Conservation (phyloP, 352 stramenopile species). For the Phytophthora cactorum region DNA sequence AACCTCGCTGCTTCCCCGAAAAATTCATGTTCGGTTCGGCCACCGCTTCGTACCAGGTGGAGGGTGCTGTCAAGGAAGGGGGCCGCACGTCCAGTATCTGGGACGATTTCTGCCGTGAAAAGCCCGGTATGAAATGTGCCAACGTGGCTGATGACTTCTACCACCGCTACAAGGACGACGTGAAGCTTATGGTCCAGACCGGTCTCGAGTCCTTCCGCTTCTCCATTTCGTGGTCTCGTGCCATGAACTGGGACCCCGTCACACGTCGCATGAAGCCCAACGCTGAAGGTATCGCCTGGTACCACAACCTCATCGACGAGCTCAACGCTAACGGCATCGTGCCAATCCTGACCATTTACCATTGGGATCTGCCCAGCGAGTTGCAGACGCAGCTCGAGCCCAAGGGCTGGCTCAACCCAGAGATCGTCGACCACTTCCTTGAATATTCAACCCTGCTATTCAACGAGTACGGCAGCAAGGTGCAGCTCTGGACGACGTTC, state of each 20-base stretch:
- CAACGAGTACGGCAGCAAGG: conserved; percentile 91
- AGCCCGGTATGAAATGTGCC: conserved; percentile 73
- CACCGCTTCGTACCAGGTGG: conserved; percentile 91
- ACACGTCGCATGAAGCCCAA: conserved; percentile 58
- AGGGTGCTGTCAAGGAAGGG: conserved; percentile 81
- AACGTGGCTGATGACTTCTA: conserved; percentile 94
- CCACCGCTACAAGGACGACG: conserved; percentile 90
- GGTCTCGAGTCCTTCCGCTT: conserved; percentile 93
- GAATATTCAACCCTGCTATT: conserved; percentile 90
- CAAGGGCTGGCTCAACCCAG: conserved; percentile 50
- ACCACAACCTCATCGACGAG: conserved; percentile 90
- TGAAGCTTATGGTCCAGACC: conserved; percentile 91
- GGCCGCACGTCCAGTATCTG: conserved; percentile 89
- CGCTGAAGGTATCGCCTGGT: conserved; percentile 88
- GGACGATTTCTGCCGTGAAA: conserved; percentile 87
- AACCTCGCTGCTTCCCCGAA: conserved; percentile 47
- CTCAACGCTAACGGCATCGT: conserved; percentile 79
- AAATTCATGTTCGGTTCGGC: conserved; percentile 84
- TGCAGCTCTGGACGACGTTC: conserved; percentile 95
- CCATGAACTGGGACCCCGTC: conserved; percentile 78
- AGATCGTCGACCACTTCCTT: conserved; percentile 69
- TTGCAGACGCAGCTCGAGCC: conserved; percentile 69
- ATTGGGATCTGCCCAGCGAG: conserved; percentile 93
- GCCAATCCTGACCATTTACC: conserved; percentile 93
- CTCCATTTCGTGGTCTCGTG: conserved; percentile 91